Evolutionary conservation across 2,329 filamentous ascomycete species (phyloP), one percentile per base, ranked within the genome.

Genomic region (Fusarium sp.): DNA sequence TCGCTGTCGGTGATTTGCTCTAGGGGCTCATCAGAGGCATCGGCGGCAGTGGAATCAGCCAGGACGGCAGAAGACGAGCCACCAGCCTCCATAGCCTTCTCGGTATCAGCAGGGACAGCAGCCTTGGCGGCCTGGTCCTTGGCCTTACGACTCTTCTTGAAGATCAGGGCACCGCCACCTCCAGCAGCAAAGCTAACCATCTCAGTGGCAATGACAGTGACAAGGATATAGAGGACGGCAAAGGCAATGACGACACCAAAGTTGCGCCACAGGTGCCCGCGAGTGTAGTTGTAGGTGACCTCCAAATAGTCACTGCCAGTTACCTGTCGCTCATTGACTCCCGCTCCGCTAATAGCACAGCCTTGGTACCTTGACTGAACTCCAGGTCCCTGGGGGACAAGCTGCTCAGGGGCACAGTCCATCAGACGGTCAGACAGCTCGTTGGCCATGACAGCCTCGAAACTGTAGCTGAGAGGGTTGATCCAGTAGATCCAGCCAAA

Each of bases 111-210:
- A 4, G 73, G 73, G 27, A 71, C 67, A 2, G 64, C 72, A 11
- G 61, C 63, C 42, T 75, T 42, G 6, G 57, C 61, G 7, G 72
- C 70, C 53, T 77, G 83, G 62, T 89, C 82, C 83, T 90, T 91
- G 1, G 90, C 61, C 40, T 65, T 87, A 75, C 86, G 89, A n/a
- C 88, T 90, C 79, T 89, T 92, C 84, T 92, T 94, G 85, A 94
- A 94, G 27, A 93, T 84, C 42, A 94, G 80, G 2, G 91, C 92
- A 60, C 92, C 92, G n/a, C 91, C 91, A 7, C 90, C 92, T 81
- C 27, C 86, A 82, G 40, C 81, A 82, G 79, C 92, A 49, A 75
- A 75, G 63, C 53, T 74, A 3, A 74, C 69, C 20, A 64, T 11
- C 27, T 75, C 67, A n/a, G 69, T 69, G 6, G 74, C 73, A 40